Conservation (phyloP, 305 asterid genomes). For the Ajuga reptans region DNA sequence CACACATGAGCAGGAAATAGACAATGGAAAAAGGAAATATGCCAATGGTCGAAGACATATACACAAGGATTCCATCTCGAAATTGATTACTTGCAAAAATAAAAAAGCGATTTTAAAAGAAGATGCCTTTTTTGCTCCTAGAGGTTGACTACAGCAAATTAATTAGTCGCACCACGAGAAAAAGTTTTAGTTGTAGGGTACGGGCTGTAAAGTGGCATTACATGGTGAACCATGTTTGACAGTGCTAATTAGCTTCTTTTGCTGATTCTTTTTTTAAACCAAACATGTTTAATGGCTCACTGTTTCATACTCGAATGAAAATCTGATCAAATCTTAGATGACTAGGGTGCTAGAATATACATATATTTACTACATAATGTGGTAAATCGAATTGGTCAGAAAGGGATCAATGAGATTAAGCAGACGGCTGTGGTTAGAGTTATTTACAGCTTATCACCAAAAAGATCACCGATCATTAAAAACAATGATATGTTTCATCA, state of each 20-base stretch:
- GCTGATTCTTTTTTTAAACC: neutral
- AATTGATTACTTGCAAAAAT: neutral
- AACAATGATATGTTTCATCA: neutral
- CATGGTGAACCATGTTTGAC: neutral
- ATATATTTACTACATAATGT: neutral
- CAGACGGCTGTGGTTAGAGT: neutral
- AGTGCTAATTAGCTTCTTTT: neutral
- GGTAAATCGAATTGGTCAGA: neutral
- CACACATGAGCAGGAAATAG: neutral
- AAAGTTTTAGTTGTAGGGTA: too few species aligned
- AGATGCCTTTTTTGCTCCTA: neutral
- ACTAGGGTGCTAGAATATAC: neutral
- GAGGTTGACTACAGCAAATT: too few species aligned
- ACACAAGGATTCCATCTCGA: neutral
- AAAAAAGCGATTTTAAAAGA: neutral
- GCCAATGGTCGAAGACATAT: neutral
- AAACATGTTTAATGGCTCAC: neutral
- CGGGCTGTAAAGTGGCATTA: neutral
- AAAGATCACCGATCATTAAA: neutral
- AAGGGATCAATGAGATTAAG: neutral
- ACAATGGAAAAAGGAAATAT: neutral
- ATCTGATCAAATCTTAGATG: neutral
- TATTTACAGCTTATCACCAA: neutral
- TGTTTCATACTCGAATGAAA: neutral
- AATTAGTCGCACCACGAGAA: too few species aligned